A percentile compares a stretch with the other conserved stretches of the same genome.
Evolutionary conservation across 1,284 basidiomycete species (phyloP).

Genomic region (Ustilago curta): DNA sequence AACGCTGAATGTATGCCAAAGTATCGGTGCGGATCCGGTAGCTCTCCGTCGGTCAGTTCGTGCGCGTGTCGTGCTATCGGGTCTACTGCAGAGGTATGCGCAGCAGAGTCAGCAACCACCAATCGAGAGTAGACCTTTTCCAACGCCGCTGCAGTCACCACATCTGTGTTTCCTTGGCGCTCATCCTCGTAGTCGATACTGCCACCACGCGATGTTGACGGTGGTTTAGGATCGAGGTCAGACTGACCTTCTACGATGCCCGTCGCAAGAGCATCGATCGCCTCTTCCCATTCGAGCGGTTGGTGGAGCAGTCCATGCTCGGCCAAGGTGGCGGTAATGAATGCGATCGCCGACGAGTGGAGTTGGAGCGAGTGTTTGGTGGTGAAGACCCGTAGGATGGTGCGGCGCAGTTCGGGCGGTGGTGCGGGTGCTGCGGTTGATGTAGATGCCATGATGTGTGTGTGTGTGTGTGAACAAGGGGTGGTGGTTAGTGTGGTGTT

Average conservation of each 20-base stretch:
- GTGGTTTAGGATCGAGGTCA: constrained; percentile 6
- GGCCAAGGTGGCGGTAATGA: constrained; percentile 61
- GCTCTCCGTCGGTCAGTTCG: constrained; percentile 71
- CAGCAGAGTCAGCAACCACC: constrained; percentile 60
- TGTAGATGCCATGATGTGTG: not conserved
- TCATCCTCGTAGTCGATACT: not conserved
- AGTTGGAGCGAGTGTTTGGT: constrained; percentile 65
- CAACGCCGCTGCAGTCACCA: constrained; percentile 61
- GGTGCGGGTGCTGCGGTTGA: constrained; percentile 2
- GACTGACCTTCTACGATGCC: constrained; percentile 60
- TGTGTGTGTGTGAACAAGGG: not conserved
- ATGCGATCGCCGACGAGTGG: constrained; percentile 64
- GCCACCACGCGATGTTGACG: constrained; percentile 6
- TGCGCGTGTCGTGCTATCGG: constrained; percentile 21
- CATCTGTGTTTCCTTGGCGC: constrained; percentile 15
- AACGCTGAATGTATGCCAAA: constrained; percentile 89
- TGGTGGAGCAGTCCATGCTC: constrained; percentile 60
- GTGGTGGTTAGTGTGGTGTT: not conserved
- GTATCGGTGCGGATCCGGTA: constrained; percentile 85
- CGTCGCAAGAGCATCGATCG: constrained; percentile 65
- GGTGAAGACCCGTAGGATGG: constrained; percentile 63
- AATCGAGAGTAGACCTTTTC: constrained; percentile 63
- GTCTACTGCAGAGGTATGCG: constrained; percentile 10
- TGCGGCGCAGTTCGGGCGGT: constrained; percentile 60
- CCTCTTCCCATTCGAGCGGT: constrained; percentile 59